Conservation (phyloP, 164 flowering plant genomes). For the Chloranthus sessilifolius region DNA sequence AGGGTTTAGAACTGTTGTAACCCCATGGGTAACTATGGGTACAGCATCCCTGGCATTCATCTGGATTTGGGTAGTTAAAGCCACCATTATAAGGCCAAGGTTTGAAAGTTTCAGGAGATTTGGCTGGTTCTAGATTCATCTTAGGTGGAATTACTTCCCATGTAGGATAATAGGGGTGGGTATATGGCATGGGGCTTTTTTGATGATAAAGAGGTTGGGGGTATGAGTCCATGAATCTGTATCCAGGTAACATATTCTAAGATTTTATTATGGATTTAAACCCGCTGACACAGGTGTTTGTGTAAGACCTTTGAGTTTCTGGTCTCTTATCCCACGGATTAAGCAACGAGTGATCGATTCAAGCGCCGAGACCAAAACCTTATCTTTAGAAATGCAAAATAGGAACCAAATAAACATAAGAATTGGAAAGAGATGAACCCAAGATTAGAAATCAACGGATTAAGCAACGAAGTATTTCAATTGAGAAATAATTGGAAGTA, state of each 20-base stretch:
- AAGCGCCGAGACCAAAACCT: not conserved
- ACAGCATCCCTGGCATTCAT: slow-evolving; percentile 33
- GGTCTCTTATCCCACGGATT: not conserved
- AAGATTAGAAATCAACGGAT: too few species aligned
- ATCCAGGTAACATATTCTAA: slow-evolving; percentile 28
- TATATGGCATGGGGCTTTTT: slow-evolving; percentile 15
- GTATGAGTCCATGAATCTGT: slow-evolving; percentile 26
- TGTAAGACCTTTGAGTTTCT: not conserved
- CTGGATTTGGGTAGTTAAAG: slow-evolving; percentile 24
- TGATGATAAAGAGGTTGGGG: slow-evolving; percentile 15
- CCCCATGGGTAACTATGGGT: slow-evolving; percentile 23
- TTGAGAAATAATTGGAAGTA: too few species aligned
- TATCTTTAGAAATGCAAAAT: not conserved
- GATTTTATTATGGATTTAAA: not conserved
- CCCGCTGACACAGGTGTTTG: not conserved
- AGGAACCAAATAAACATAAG: too few species aligned
- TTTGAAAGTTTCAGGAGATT: slow-evolving; percentile 11
- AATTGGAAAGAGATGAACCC: too few species aligned
- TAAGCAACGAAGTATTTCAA: too few species aligned
- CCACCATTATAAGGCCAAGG: slow-evolving; percentile 23
- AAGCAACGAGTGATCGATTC: not conserved
- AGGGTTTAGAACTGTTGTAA: slow-evolving; percentile 26
- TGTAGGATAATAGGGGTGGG: slow-evolving; percentile 18
- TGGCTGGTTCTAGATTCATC: slow-evolving; percentile 14
- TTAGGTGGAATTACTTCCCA: slow-evolving; percentile 22